Percentiles rank a stretch among this genome's conserved stretches.
Evolutionary conservation across 805 yeast species (phyloP).

Genomic region (Saturnispora bothae): DNA sequence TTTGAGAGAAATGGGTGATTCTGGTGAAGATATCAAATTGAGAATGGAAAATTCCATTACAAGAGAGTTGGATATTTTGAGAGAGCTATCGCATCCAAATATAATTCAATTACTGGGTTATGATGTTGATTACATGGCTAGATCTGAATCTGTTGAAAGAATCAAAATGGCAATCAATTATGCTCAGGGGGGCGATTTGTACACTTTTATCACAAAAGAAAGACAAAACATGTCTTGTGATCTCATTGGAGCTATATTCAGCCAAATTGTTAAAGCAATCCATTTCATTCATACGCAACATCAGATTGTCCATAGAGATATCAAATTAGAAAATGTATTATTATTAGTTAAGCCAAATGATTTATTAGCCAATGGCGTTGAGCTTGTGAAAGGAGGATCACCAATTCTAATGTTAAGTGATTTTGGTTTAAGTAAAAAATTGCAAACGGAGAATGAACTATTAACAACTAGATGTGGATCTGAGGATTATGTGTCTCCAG

Average conservation of each 20-base stretch:
- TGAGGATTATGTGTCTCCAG: slow-evolving; percentile 95
- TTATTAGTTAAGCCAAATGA: slow-evolving; percentile 29
- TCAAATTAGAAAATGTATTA: slow-evolving; percentile 81
- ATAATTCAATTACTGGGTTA: slow-evolving; percentile 53
- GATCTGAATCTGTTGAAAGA: slow-evolving; percentile 1
- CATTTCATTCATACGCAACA: slow-evolving; percentile 55
- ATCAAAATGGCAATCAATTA: slow-evolving; percentile 56
- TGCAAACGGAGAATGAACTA: slow-evolving; percentile 49
- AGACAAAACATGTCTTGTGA: slow-evolving; percentile 35
- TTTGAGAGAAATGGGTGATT: slow-evolving; percentile 15
- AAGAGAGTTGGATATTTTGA: slow-evolving; percentile 67
- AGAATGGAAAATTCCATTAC: slow-evolving; percentile 51
- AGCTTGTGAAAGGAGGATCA: slow-evolving; percentile 6
- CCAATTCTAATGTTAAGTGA: slow-evolving; percentile 59
- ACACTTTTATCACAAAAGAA: slow-evolving; percentile 44
- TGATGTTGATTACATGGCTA: slow-evolving; percentile 11
- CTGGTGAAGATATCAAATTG: slow-evolving; percentile 29
- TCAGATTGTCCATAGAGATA: slow-evolving; percentile 77
- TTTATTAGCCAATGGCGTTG: slow-evolving; percentile 15
- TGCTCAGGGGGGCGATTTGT: slow-evolving; percentile 79
- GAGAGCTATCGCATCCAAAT: slow-evolving; percentile 53
- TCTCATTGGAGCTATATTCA: slow-evolving; percentile 50
- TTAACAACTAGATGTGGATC: slow-evolving; percentile 90
- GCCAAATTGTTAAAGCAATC: slow-evolving; percentile 63
- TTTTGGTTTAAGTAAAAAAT: slow-evolving; percentile 74